A percentile compares a stretch with the other conserved stretches of the same genome.
phyloP scores from a whole-genome alignment of 2,329 filamentous ascomycete species.

The Cercospora zeina region DNA sequence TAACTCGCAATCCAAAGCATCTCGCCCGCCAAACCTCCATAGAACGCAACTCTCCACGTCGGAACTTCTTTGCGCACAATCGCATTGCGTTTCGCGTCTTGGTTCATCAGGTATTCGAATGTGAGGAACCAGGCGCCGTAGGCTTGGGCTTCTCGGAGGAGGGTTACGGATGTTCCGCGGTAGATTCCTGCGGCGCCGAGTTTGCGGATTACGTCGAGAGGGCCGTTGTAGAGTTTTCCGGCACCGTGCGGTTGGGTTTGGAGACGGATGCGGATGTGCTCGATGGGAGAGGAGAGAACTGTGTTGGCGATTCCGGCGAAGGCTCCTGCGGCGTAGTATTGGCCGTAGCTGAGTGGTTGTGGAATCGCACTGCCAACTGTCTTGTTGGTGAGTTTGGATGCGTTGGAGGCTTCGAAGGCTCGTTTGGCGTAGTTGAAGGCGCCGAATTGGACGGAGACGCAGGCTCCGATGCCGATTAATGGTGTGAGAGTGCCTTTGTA shows the following conservation, averaged over 20 bases:
- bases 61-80: conserved; percentile 75
- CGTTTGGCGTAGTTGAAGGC: conserved; percentile 92
- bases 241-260: conserved; percentile 94
- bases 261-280: conserved; percentile 92
- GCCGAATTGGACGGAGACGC: conserved; percentile 94
- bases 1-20: conserved; percentile 91
- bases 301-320: conserved; percentile 92
- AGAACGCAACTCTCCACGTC: conserved; percentile 81
- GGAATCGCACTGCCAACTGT: conserved; percentile 37
- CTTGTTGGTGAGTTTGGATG: conserved; percentile 40
- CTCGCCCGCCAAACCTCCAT: conserved; percentile 92
- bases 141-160: conserved; percentile 85
- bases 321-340: conserved; percentile 89
- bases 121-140: conserved; percentile 95
- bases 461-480: conserved; percentile 91
- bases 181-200: conserved; percentile 75
- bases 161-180: conserved; percentile 81
- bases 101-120: conserved; percentile 96
- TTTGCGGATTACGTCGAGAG: conserved; percentile 86
- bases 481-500: conserved; percentile 98
- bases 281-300: conserved; percentile 84
- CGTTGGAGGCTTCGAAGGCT: conserved; percentile 75
- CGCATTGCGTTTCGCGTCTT: conserved; percentile 75
- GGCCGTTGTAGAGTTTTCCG: conserved; percentile 74
- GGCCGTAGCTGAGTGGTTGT: conserved; percentile 66